Evolutionary conservation across 331 rosid genomes (phyloP).

Genomic region (Acacia concinna): DNA sequence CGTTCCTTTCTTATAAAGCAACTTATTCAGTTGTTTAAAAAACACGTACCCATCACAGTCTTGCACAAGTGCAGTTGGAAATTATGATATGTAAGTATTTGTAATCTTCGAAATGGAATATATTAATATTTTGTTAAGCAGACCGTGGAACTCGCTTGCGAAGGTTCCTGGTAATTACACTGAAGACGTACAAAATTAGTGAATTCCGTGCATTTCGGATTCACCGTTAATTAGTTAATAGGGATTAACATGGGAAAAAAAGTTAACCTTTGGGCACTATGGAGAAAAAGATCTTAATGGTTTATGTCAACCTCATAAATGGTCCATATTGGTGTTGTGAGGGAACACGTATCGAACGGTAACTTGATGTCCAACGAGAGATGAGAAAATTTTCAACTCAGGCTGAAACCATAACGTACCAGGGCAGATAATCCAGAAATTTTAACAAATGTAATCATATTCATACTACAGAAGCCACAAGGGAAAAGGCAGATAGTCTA

Average conservation of each 20-base stretch:
- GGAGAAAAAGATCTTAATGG: not conserved
- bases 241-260: not conserved
- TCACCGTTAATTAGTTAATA: not conserved
- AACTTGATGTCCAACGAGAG: not conserved
- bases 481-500: not conserved
- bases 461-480: not conserved
- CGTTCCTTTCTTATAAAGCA: not conserved
- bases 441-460: not conserved
- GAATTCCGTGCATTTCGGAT: not conserved
- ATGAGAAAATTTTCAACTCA: not conserved
- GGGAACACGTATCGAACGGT: not conserved
- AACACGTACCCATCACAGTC: not conserved
- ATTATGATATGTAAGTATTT: not conserved
- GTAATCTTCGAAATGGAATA: not conserved
- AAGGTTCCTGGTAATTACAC: not conserved
- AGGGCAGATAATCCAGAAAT: not conserved
- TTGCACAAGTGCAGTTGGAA: not conserved
- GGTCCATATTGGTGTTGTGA: not conserved
- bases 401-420: not conserved
- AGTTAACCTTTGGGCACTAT: not conserved
- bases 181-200: not conserved
- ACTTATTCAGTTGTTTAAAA: not conserved
- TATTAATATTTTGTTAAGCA: not conserved
- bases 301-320: not conserved
- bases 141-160: not conserved